Evolutionary conservation across 768 basidiomycete species (phyloP).

Genomic region (Leccinum imitatum): DNA sequence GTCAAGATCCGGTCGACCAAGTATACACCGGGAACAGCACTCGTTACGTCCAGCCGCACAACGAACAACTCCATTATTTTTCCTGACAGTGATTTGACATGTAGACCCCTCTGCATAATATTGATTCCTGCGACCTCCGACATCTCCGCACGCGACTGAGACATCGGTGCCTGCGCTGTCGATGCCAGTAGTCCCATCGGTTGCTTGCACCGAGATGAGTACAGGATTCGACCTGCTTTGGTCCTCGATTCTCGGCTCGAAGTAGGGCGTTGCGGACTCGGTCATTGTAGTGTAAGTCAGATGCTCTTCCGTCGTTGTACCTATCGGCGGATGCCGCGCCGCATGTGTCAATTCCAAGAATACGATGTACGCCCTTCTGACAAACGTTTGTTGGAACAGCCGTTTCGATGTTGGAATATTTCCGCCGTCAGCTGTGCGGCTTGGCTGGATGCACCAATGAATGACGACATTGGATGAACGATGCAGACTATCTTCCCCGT

Average conservation of each 20-base stretch:
- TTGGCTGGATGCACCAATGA: not conserved
- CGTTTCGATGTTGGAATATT: not conserved
- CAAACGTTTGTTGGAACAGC: not conserved
- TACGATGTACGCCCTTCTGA: conserved; percentile 6
- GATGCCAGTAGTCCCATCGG: not conserved
- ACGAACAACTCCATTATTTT: not conserved
- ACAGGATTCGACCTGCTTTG: not conserved
- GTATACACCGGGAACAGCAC: not conserved
- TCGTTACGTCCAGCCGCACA: not conserved
- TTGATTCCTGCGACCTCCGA: conserved; percentile 9
- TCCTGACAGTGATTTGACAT: conserved; percentile 5
- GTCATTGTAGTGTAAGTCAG: conserved; percentile 1
- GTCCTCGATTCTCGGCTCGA: not conserved
- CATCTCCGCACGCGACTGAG: conserved; percentile 7
- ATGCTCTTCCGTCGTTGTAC: not conserved
- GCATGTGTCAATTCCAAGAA: not conserved
- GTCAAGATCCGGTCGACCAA: not conserved
- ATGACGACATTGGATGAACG: not conserved
- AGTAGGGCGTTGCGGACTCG: not conserved
- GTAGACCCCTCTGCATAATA: not conserved
- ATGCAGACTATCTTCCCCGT: not conserved
- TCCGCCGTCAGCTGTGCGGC: not conserved
- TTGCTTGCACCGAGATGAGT: not conserved
- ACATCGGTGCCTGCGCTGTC: conserved; percentile 8
- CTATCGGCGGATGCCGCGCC: conserved; percentile 8